Conservation (phyloP, 106 monocot species). For the Dendrobium huoshanense region DNA sequence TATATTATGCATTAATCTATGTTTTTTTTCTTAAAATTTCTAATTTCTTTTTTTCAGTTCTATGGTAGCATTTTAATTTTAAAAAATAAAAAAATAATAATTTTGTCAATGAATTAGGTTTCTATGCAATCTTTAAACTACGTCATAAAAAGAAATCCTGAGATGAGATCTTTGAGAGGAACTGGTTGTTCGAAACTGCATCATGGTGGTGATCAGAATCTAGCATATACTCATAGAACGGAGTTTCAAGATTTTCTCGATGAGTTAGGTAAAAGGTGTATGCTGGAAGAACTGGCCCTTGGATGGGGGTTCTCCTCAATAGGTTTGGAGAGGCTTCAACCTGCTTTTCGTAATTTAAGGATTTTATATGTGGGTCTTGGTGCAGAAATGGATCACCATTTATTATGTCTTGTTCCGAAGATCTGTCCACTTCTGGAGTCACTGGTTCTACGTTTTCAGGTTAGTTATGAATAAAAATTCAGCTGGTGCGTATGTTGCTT, state of each 20-base stretch:
- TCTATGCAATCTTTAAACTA: constrained; percentile 35
- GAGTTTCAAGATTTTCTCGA: constrained; percentile 20
- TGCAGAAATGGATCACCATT: constrained; percentile 35
- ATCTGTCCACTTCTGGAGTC: constrained; percentile 55
- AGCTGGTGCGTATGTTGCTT: too few species aligned
- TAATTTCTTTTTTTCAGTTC: not conserved
- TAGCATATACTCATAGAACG: not conserved
- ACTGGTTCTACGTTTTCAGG: constrained; percentile 66
- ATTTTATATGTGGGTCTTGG: constrained; percentile 53
- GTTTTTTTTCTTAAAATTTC: too few species aligned
- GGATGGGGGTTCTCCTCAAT: constrained; percentile 67
- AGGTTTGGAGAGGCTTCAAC: constrained; percentile 24
- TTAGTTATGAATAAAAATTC: constrained; percentile 5
- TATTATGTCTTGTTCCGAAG: constrained; percentile 32
- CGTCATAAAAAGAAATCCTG: constrained; percentile 41
- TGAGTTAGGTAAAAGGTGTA: constrained; percentile 23
- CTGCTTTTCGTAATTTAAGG: constrained; percentile 31
- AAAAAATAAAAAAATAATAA: too few species aligned
- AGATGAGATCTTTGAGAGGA: constrained; percentile 43
- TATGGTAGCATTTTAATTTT: not conserved
- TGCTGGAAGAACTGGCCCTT: constrained; percentile 61
- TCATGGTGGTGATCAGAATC: not conserved
- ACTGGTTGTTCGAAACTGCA: constrained; percentile 43
- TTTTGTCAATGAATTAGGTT: constrained; percentile 24
- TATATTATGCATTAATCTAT: not conserved